These are phyloP conservation scores for Colletotrichum aenigma DNA, from an alignment of 2,329 filamentous ascomycete species.

Conservation along the genomic window DNA sequence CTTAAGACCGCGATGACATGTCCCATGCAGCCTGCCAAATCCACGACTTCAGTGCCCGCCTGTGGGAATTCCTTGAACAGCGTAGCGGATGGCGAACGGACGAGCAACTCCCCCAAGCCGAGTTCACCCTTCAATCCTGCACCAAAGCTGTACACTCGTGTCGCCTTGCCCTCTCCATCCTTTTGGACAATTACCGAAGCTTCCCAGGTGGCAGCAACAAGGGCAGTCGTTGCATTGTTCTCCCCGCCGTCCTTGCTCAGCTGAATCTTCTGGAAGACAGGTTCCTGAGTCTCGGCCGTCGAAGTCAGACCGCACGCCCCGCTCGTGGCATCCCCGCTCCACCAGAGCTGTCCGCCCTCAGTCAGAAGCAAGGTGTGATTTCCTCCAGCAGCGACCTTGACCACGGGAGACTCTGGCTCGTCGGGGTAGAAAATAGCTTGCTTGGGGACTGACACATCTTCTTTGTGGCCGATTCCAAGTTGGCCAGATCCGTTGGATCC, in stretches of 20 bases:
- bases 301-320: conserved; percentile 57
- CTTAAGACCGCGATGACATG: conserved; percentile 77
- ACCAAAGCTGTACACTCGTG: conserved; percentile 67
- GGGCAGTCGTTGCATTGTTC: conserved; percentile 31
- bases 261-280: conserved; percentile 43
- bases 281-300: conserved; percentile 28
- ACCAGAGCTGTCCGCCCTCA: conserved; percentile 63
- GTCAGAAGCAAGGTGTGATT: conserved; percentile 84
- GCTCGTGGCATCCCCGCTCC: conserved; percentile 63
- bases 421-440: conserved; percentile 59
- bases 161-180: conserved; percentile 46
- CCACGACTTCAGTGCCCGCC: conserved; percentile 56
- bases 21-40: conserved; percentile 75
- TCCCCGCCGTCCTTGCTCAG: conserved; percentile 32
- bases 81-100: conserved; percentile 52
- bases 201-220: conserved; percentile 79
- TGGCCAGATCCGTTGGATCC: conserved; percentile 82
- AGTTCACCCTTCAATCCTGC: conserved; percentile 74
- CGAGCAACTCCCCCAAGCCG: conserved; percentile 61
- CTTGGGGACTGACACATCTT: conserved; percentile 73
- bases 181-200: conserved; percentile 66
- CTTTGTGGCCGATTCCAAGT: conserved; percentile 71
- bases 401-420: conserved; percentile 34
- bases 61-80: conserved; percentile 70
- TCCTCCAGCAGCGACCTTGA: conserved; percentile 67